Base-by-base conservation (phyloP, 163 green algal species). In the Smithsoniella earleae region DNA sequence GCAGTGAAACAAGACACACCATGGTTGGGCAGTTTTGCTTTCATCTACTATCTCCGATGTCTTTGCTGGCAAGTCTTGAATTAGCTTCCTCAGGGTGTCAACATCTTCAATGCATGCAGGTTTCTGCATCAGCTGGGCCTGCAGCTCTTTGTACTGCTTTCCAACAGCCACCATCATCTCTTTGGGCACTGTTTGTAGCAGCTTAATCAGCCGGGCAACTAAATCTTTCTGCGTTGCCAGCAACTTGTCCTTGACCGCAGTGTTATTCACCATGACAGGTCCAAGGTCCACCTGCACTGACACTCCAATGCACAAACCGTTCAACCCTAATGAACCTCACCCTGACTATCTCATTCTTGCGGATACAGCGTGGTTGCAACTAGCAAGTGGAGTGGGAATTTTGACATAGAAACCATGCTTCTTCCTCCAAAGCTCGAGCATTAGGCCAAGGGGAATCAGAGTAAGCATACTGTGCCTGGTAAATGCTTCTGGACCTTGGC, bases 51-150 rank as follows among this genome's bases (percentile, higher is more conserved):
- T 63, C 36, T 85, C 77, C 22, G 36, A 13, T 13, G 84, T 58
- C 31, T 84, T 86, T 36, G 79, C 77, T 31, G 87, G 86, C 62
- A 95, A 62, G 31, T 78, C 38, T 18, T 88, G 83, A 33, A 91
- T 88, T 73, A 86, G 88, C 74, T 86, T 86, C 28, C 84, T 80
- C 76, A 82, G 77, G 58, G 79, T 77, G 66, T 87, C 82, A 34
- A 92, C 87, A 34, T 92, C 86, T 78, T 92, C 86, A 45, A 88
- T 77, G 58, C 58, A 69, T 5, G 22, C 58, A 20, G 58, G 58
- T 13, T 69, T 69, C 58, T 69, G 58, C 1, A 69, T 36, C 20
- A 69, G 58, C 58, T 69, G 58, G 31, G 58, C 27, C 58, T 69
- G 58, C 40, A 69, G 25, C 27, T 69, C 58, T 36, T 69, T 69